Evolutionary conservation across 768 basidiomycete species (phyloP).

Genomic region (Multifurca ochricompacta): DNA sequence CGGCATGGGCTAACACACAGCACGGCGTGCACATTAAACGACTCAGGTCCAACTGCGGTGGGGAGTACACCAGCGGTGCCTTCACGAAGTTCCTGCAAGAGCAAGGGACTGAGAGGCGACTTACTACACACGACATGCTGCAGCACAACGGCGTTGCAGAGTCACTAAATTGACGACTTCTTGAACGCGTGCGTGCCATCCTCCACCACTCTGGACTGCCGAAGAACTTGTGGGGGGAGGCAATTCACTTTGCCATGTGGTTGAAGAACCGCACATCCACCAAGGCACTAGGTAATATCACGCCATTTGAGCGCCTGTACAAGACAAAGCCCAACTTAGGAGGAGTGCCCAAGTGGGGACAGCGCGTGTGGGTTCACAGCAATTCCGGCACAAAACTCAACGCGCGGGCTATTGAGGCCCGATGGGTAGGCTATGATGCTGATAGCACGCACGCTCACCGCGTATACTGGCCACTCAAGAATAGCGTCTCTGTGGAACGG

Average conservation of each 20-base stretch:
- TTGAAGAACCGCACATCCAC: conserved; percentile 3
- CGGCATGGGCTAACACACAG: too few species aligned
- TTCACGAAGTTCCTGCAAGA: background rate
- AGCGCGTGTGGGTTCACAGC: too few species aligned
- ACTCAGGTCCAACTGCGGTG: background rate
- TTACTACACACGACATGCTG: too few species aligned
- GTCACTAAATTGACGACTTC: background rate
- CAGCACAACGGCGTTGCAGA: conserved; percentile 3
- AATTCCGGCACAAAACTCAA: too few species aligned
- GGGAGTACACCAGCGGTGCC: background rate
- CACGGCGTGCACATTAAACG: too few species aligned
- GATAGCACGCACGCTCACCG: background rate
- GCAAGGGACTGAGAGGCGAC: background rate
- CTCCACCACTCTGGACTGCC: too few species aligned
- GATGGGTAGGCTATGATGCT: background rate
- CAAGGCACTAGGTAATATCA: background rate
- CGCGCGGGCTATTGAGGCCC: background rate
- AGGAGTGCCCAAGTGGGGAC: too few species aligned
- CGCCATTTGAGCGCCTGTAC: background rate
- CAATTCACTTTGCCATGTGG: too few species aligned
- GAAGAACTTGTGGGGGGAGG: too few species aligned
- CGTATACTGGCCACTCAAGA: conserved; percentile 1
- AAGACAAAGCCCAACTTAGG: background rate
- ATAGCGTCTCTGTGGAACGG: conserved; percentile 1
- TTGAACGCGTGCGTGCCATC: background rate